Conservation (phyloP, 768 basidiomycete species). For the Xerocomus spinulosus region DNA sequence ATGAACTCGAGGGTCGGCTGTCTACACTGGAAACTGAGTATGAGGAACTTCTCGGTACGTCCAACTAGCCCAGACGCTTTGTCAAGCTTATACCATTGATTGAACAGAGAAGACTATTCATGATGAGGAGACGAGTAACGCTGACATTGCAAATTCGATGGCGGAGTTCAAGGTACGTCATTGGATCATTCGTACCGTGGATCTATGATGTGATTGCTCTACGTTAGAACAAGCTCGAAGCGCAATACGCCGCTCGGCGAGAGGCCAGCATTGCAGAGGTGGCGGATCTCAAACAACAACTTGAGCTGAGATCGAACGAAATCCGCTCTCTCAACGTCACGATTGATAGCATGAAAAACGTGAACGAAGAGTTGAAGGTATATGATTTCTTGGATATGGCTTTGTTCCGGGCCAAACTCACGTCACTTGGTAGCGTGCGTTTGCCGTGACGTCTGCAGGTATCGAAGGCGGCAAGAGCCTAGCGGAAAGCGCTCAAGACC, state of each 20-base stretch:
- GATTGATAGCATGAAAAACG: conserved; percentile 89
- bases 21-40: conserved; percentile 86
- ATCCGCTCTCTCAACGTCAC: conserved; percentile 78
- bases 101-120: conserved; percentile 82
- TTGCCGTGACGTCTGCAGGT: conserved; percentile 94
- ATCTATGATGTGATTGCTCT: conserved; percentile 3
- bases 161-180: conserved; percentile 77
- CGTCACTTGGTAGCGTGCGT: conserved; percentile 68
- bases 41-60: conserved; percentile 89
- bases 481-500: conserved; percentile 94
- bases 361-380: conserved; percentile 98
- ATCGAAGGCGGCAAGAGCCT: conserved; percentile 96
- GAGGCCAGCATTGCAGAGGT: conserved; percentile 86
- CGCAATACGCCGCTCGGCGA: conserved; percentile 88
- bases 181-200: background rate
- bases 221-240: conserved; percentile 82
- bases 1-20: conserved; percentile 84
- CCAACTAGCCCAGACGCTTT: background rate
- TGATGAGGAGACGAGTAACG: conserved; percentile 82
- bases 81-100: conserved; percentile 7
- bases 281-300: conserved; percentile 80
- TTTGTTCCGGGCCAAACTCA: conserved; percentile 1
- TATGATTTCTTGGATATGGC: conserved; percentile 13
- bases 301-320: conserved; percentile 81
- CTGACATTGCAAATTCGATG: conserved; percentile 79